A percentile compares a stretch with the other conserved stretches of the same genome.
Conservation (phyloP, 176 grass and related monocot species). For the Triticum turgidum region DNA sequence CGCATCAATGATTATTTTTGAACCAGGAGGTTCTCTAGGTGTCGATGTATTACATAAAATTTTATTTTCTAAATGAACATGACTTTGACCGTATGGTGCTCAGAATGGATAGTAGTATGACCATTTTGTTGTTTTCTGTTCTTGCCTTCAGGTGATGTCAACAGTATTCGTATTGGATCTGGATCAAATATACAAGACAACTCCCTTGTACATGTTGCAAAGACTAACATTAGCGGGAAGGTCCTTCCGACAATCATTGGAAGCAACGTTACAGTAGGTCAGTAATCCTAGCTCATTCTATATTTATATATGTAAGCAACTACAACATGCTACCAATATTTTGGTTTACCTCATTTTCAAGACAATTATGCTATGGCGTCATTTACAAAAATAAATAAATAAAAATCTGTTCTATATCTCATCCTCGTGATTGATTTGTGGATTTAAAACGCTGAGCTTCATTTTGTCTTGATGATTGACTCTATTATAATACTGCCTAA, state of each 20-base stretch:
- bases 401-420: neutral
- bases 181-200: constrained; percentile 99
- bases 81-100: neutral
- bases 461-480: constrained; percentile 15
- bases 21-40: neutral
- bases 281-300: constrained; percentile 31
- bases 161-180: constrained; percentile 84
- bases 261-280: constrained; percentile 85
- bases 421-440: neutral
- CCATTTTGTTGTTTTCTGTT: constrained; percentile 3
- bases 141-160: constrained; percentile 86
- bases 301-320: constrained; percentile 6
- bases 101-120: neutral
- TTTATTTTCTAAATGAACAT: constrained; percentile 6
- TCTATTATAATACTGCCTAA: constrained; percentile 7
- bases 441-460: constrained; percentile 5
- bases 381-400: neutral
- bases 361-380: neutral
- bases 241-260: constrained; percentile 89
- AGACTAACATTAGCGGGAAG: constrained; percentile 68
- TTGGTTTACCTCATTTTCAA: neutral
- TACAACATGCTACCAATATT: constrained; percentile 6
- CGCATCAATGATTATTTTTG: neutral
- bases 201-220: constrained; percentile 88
- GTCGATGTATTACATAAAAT: neutral